phyloP scores from a whole-genome alignment of 2,329 filamentous ascomycete species.

The Penicillium sp. region DNA sequence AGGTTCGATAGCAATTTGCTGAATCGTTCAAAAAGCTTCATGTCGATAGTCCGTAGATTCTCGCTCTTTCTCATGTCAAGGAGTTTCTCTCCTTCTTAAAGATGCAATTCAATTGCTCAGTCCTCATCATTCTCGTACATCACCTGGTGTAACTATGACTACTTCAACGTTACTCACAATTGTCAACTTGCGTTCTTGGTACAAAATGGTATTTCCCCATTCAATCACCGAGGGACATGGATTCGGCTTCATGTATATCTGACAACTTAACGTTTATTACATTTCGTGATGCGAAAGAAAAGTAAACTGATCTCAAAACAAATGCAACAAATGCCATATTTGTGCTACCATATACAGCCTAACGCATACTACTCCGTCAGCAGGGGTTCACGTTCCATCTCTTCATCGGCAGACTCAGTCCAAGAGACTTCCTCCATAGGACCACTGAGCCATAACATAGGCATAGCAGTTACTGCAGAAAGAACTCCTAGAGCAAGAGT shows the following conservation, averaged over 20 bases:
- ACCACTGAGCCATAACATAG: slow-evolving; percentile 15
- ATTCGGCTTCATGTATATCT: too few species aligned
- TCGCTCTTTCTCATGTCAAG: not conserved
- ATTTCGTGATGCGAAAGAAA: not conserved
- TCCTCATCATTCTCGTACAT: not conserved
- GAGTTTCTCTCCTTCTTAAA: not conserved
- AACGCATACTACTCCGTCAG: not conserved
- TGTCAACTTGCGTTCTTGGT: not conserved
- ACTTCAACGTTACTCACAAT: slow-evolving; percentile 1
- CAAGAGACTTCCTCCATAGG: not conserved
- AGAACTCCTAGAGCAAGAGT: slow-evolving; percentile 24
- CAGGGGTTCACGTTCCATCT: slow-evolving; percentile 4
- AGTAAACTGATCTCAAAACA: not conserved
- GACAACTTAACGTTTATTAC: too few species aligned
- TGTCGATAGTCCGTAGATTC: not conserved
- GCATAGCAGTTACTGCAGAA: slow-evolving; percentile 18
- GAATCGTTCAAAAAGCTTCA: slow-evolving; percentile 4
- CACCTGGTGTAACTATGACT: slow-evolving; percentile 3
- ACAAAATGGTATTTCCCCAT: not conserved
- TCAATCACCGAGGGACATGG: not conserved
- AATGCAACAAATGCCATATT: not conserved
- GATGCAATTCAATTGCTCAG: slow-evolving; percentile 1
- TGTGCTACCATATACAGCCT: not conserved
- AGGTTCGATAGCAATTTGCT: not conserved
- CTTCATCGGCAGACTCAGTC: slow-evolving; percentile 7